These are phyloP conservation scores for Colletotrichum truncatum DNA, from an alignment of 2,329 filamentous ascomycete species.

Conservation along the genomic window DNA sequence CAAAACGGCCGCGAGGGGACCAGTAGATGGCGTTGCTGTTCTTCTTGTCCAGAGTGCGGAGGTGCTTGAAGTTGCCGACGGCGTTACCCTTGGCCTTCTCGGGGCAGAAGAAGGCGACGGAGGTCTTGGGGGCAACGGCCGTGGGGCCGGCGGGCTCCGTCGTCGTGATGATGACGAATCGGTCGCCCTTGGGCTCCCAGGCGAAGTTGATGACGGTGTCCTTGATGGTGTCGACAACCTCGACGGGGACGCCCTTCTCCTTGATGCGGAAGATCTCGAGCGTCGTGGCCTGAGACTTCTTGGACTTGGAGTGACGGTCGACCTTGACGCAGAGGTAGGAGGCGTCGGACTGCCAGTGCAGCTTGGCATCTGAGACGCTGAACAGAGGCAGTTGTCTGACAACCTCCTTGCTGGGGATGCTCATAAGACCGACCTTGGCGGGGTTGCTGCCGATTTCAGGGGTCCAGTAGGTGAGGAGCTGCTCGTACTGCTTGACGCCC, in stretches of 20 bases:
- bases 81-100: constrained; percentile 88
- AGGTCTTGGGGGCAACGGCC: constrained; percentile 90
- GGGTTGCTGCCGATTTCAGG: constrained; percentile 98
- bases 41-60: constrained; percentile 97
- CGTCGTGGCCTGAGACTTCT: constrained; percentile 97
- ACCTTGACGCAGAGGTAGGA: constrained; percentile 98
- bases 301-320: constrained; percentile 97
- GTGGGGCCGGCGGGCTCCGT: constrained; percentile 82
- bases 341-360: constrained; percentile 98
- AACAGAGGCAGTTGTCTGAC: constrained; percentile 96
- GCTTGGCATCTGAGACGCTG: constrained; percentile 96
- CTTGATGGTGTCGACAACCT: constrained; percentile 97
- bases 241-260: constrained; percentile 98
- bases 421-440: constrained; percentile 96
- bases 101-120: constrained; percentile 95
- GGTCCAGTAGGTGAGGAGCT: constrained; percentile 98
- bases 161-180: constrained; percentile 96
- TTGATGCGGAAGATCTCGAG: constrained; percentile 97
- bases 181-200: constrained; percentile 98
- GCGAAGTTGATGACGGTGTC: constrained; percentile 99
- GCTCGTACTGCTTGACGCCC: constrained; percentile 90
- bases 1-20: constrained; percentile 95
- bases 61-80: constrained; percentile 94
- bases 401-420: constrained; percentile 92
- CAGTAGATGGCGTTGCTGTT: constrained; percentile 99